Evolutionary conservation across 352 stramenopile species (phyloP).

Genomic region (Phytophthora sp.): DNA sequence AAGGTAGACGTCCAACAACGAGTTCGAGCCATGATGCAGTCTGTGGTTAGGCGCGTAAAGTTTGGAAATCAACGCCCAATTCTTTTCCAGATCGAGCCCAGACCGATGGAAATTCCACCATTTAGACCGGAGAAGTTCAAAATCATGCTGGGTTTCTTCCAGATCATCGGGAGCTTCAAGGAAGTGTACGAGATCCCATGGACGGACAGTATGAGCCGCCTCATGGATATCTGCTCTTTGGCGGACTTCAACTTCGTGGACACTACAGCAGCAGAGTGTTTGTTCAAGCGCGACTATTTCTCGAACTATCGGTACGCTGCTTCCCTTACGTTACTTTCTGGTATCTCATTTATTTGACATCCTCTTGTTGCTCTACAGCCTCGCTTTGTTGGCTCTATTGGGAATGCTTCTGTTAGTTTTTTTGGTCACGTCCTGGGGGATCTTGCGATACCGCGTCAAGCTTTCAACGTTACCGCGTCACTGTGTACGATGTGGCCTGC

Average conservation of each 20-base stretch:
- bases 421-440: constrained; percentile 54
- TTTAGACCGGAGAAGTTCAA: constrained; percentile 79
- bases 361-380: constrained; percentile 23
- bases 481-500: constrained; percentile 62
- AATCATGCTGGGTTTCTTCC: constrained; percentile 80
- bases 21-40: constrained; percentile 20
- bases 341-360: neutral
- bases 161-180: constrained; percentile 79
- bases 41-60: constrained; percentile 3
- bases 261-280: constrained; percentile 69
- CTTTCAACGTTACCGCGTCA: constrained; percentile 61
- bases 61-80: neutral
- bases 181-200: constrained; percentile 77
- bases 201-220: constrained; percentile 56
- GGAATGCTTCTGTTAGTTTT: constrained; percentile 41
- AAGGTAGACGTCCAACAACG: constrained; percentile 16
- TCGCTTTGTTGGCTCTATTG: constrained; percentile 53
- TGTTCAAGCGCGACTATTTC: constrained; percentile 72
- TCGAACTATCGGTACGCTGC: constrained; percentile 51
- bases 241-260: constrained; percentile 75
- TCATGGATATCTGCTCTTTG: constrained; percentile 76
- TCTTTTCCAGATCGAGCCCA: constrained; percentile 55
- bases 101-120: constrained; percentile 22
- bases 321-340: neutral
- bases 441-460: constrained; percentile 63